A percentile compares a stretch with the other conserved stretches of the same genome.
phyloP scores from a whole-genome alignment of 495 filamentous ascomycete species.

The Penicillium coffeae region DNA sequence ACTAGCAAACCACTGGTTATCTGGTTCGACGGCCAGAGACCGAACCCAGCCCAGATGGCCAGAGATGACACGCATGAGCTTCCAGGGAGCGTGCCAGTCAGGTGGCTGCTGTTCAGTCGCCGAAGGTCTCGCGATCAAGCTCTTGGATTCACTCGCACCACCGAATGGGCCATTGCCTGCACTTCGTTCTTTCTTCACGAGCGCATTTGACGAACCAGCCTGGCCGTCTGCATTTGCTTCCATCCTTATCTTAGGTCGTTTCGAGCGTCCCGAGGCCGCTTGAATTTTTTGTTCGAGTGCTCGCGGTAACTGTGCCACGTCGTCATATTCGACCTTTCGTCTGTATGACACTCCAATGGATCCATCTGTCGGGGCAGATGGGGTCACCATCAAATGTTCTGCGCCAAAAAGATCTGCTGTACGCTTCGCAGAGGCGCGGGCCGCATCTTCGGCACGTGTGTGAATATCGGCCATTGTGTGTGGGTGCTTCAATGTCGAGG shows the following conservation, averaged over 20 bases:
- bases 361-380: conserved; percentile 34
- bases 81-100: conserved; percentile 97
- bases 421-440: conserved; percentile 61
- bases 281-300: conserved; percentile 76
- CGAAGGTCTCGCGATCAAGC: conserved; percentile 63
- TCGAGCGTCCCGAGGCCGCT: conserved; percentile 54
- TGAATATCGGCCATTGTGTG: conserved; percentile 32
- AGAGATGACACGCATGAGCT: conserved; percentile 95
- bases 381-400: conserved; percentile 53
- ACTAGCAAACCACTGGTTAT: conserved; percentile 97
- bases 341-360: conserved; percentile 54
- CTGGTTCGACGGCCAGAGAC: conserved; percentile 83
- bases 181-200: conserved; percentile 35
- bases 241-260: conserved; percentile 47
- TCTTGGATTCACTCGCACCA: conserved; percentile 45
- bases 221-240: conserved; percentile 21
- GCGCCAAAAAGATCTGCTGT: conserved; percentile 61
- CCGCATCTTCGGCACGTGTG: conserved; percentile 41
- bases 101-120: conserved; percentile 71
- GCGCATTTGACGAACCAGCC: conserved; percentile 40
- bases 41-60: conserved; percentile 97
- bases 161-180: conserved; percentile 28
- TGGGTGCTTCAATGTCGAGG: conserved; percentile 8
- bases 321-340: conserved; percentile 74
- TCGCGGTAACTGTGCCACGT: conserved; percentile 78